Conservation (phyloP, 2,329 filamentous ascomycete species). For the Fusarium irregulare region DNA sequence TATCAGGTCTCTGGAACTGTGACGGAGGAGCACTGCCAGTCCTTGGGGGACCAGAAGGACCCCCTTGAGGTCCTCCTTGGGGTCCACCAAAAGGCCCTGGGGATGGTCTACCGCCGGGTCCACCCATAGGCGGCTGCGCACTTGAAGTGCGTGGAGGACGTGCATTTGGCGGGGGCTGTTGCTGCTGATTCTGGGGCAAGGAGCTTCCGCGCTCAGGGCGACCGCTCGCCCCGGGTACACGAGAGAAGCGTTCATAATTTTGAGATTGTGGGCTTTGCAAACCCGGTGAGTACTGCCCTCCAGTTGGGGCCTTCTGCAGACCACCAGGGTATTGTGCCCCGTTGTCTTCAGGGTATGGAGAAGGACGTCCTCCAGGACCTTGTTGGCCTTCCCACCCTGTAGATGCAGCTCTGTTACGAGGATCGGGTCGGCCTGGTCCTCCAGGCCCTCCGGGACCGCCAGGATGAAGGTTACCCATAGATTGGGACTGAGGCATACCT, state of each 20-base stretch:
- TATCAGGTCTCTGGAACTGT: slow-evolving; percentile 45
- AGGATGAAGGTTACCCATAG: slow-evolving; percentile 60
- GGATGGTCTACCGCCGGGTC: slow-evolving; percentile 42
- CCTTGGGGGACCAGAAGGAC: slow-evolving; percentile 41
- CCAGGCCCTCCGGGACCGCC: slow-evolving; percentile 50
- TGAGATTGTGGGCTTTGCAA: slow-evolving; percentile 37
- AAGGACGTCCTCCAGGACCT: slow-evolving; percentile 39
- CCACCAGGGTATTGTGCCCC: slow-evolving; percentile 47
- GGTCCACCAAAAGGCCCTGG: slow-evolving; percentile 36
- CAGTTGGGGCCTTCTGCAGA: slow-evolving; percentile 44
- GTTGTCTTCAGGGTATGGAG: slow-evolving; percentile 43
- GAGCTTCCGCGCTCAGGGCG: slow-evolving; percentile 51
- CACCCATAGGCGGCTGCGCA: slow-evolving; percentile 38
- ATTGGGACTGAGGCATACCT: slow-evolving; percentile 57
- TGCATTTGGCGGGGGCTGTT: slow-evolving; percentile 11
- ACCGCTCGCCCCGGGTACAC: slow-evolving; percentile 48
- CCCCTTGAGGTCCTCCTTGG: slow-evolving; percentile 31
- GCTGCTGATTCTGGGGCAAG: slow-evolving; percentile 41
- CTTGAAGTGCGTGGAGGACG: slow-evolving; percentile 43
- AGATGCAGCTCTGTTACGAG: slow-evolving; percentile 57
- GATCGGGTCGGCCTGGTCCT: slow-evolving; percentile 52
- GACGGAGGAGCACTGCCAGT: slow-evolving; percentile 54
- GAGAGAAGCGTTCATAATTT: slow-evolving; percentile 49
- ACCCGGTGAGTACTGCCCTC: slow-evolving; percentile 38
- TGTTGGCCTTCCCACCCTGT: slow-evolving; percentile 56